Evolutionary conservation across 2,329 filamentous ascomycete genomes (phyloP), one percentile per base, ranked within the genome.

Genomic region (Hansfordia pulvinata): DNA sequence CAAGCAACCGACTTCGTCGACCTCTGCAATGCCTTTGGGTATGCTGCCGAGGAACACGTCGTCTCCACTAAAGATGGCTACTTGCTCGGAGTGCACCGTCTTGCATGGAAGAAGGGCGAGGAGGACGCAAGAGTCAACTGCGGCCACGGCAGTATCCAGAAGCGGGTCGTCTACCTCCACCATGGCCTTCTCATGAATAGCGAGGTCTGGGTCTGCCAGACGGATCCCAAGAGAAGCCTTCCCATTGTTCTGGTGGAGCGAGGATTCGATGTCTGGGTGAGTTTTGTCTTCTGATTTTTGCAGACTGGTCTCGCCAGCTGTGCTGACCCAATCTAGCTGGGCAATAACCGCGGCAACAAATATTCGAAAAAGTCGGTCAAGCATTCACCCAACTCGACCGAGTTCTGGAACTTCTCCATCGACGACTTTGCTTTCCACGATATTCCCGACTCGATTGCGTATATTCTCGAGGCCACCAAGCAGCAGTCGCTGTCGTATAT

Each of bases 101-200:
- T 98, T 24, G 82, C 81, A 12, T 92, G 80, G 69, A 71, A 68
- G 32, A 79, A 74, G 41, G 84, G 83, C 8, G 84, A 93, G 48
- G 81, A 90, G 46, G 70, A 73, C n/a, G 57, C 64, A 28, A 70
- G 71, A 35, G 79, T 93, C 41, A 94, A 94, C 47, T 60, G 63
- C 26, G 79, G 79, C 0, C 62, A 64, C 1, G 62, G 65, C 19
- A 76, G 76, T 42, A 40, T 80, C 16, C 68, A 67, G 52, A 94
- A 94, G 58, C 80, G 76, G 40, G 82, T 96, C 25, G 76, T 90
- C 6, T 98, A 96, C 50, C 60, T 98, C 36, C 90, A 98, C 46
- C 90, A 98, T 52, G 90, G 88, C 7, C 65, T 98, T 31, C 69
- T 98, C 46, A 98, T 98, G 90, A 96, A 94, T 54, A 93, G 85